A percentile compares a stretch with the other conserved stretches of the same genome.
Evolutionary conservation across 768 basidiomycete species (phyloP).

Genomic region (Cyclocybe cylindracea): DNA sequence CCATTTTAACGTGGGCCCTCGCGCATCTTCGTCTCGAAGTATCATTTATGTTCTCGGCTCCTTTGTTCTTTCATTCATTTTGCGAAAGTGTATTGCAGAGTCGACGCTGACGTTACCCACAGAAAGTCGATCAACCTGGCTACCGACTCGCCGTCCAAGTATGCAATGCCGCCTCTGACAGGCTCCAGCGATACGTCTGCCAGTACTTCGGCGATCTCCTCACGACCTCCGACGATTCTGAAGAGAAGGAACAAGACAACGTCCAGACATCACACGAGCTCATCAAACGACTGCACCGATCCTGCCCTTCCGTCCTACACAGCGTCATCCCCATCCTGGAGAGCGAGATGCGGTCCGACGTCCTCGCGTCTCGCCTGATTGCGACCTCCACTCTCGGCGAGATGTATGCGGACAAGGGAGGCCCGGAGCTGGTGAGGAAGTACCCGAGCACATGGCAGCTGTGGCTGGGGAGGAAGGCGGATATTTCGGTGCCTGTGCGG

Average conservation of each 20-base stretch:
- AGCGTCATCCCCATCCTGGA: conserved; percentile 94
- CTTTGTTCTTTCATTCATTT: no score
- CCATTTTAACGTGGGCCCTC: no score
- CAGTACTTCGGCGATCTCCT: conserved; percentile 94
- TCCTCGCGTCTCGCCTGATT: conserved; percentile 67
- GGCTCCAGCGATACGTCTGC: conserved; percentile 85
- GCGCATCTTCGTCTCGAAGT: no score
- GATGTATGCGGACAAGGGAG: conserved; percentile 84
- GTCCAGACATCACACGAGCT: conserved; percentile 81
- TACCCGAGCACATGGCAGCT: conserved; percentile 84
- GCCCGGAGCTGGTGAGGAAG: conserved; percentile 71
- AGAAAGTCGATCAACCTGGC: conserved; percentile 74
- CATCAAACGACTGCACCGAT: conserved; percentile 77
- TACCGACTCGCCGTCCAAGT: conserved; percentile 84
- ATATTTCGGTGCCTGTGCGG: conserved; percentile 71
- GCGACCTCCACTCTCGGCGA: conserved; percentile 87
- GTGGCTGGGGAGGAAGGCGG: conserved; percentile 80
- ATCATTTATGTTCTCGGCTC: no score
- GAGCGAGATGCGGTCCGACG: conserved; percentile 82
- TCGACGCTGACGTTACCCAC: not conserved
- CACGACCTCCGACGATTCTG: conserved; percentile 33
- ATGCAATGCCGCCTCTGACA: conserved; percentile 82
- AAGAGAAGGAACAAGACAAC: conserved; percentile 66
- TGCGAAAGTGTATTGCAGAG: no score
- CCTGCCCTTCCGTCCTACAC: conserved; percentile 79